Conservation (phyloP, 2,329 filamentous ascomycete species). For the Beauveria asiatica region DNA sequence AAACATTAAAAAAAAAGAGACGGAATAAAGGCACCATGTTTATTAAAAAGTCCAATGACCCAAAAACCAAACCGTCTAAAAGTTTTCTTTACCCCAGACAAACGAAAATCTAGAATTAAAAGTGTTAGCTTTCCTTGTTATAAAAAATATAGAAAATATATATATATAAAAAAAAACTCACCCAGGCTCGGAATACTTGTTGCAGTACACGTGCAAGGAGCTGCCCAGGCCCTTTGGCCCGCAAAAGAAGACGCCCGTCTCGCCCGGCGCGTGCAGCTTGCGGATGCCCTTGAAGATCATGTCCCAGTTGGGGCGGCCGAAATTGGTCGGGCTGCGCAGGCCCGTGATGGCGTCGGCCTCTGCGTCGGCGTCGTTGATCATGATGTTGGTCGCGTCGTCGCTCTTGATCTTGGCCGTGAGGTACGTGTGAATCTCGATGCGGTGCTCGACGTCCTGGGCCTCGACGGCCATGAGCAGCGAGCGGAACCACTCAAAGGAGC, state of each 20-base stretch:
- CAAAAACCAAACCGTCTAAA: constrained; percentile 30
- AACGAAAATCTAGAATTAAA: constrained; percentile 46
- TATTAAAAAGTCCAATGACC: too few relatives aligned
- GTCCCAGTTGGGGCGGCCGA: constrained; percentile 82
- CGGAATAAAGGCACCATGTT: neutral
- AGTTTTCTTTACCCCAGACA: constrained; percentile 63
- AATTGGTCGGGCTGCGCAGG: constrained; percentile 73
- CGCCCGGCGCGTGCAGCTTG: constrained; percentile 65
- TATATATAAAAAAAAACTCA: constrained; percentile 37
- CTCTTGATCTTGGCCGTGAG: constrained; percentile 80
- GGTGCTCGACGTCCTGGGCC: constrained; percentile 72
- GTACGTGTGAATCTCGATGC: constrained; percentile 86
- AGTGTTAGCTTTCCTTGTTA: constrained; percentile 7
- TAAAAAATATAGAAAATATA: too few relatives aligned
- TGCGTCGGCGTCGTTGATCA: constrained; percentile 82
- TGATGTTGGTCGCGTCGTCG: constrained; percentile 82
- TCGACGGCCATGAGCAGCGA: constrained; percentile 78
- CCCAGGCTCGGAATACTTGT: constrained; percentile 78
- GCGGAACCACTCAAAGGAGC: constrained; percentile 84
- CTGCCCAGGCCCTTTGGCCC: constrained; percentile 74
- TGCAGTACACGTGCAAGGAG: constrained; percentile 72
- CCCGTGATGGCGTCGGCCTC: constrained; percentile 81
- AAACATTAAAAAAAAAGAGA: neutral
- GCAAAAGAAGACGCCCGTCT: constrained; percentile 78
- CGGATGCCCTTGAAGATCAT: constrained; percentile 80